A percentile compares a stretch with the other conserved stretches of the same genome.
phyloP scores from a whole-genome alignment of 2,329 filamentous ascomycete genomes.

The Westerdykella aurantiaca region DNA sequence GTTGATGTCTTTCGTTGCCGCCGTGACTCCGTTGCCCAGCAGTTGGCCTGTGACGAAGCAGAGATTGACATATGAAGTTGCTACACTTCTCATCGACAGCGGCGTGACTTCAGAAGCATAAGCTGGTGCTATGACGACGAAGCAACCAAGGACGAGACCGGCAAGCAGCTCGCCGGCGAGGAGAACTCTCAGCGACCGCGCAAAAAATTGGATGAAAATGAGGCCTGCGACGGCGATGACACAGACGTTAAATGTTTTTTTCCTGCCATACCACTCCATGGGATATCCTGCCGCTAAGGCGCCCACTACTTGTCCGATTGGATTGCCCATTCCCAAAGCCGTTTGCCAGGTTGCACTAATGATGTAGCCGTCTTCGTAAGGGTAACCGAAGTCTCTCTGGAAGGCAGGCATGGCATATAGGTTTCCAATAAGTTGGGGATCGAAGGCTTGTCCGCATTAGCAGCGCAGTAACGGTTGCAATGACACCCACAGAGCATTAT shows the following conservation, averaged over 20 bases:
- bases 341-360: constrained; percentile 39
- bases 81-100: constrained; percentile 51
- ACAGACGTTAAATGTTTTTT: constrained; percentile 18
- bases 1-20: constrained; percentile 25
- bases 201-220: constrained; percentile 60
- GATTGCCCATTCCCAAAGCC: constrained; percentile 47
- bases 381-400: constrained; percentile 51
- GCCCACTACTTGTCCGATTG: constrained; percentile 53
- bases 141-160: constrained; percentile 56
- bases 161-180: constrained; percentile 57
- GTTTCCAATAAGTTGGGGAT: constrained; percentile 59
- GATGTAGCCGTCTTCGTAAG: constrained; percentile 41
- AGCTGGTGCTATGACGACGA: constrained; percentile 52
- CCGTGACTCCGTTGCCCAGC: constrained; percentile 42
- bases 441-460: constrained; percentile 43
- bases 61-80: constrained; percentile 57
- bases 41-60: constrained; percentile 60
- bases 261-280: constrained; percentile 36
- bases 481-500: constrained; percentile 49
- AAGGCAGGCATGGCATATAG: constrained; percentile 58
- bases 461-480: background rate
- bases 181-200: constrained; percentile 49
- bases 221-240: constrained; percentile 34
- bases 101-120: constrained; percentile 64
- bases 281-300: constrained; percentile 41